Evolutionary conservation across 208 protist genomes (phyloP).

Genomic region (Wallacemonas sp.): DNA sequence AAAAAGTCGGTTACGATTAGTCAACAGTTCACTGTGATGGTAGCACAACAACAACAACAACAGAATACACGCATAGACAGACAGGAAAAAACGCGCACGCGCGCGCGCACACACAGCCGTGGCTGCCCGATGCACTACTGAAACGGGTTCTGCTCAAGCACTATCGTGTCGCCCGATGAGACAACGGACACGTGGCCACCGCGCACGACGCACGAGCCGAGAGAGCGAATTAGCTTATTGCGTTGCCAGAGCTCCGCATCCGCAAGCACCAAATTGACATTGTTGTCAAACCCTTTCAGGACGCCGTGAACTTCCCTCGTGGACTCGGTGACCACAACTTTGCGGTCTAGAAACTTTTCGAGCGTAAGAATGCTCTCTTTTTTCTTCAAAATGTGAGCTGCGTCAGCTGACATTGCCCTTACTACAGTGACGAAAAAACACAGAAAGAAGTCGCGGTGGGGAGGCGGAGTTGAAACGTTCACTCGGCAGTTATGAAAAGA

Average conservation of each 20-base stretch:
- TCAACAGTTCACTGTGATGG: no score
- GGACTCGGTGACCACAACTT: slow-evolving; percentile 52
- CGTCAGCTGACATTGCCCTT: slow-evolving; percentile 59
- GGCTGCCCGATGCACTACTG: no score
- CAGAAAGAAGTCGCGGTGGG: neutral
- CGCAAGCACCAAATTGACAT: slow-evolving; percentile 76
- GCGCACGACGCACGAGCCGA: slow-evolving; percentile 77
- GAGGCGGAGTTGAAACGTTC: no score
- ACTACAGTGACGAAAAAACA: neutral
- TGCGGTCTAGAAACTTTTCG: slow-evolving; percentile 77
- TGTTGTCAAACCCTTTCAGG: slow-evolving; percentile 89
- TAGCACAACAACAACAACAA: no score
- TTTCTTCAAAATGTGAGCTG: slow-evolving; percentile 73
- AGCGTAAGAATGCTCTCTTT: slow-evolving; percentile 75
- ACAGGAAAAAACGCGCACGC: no score
- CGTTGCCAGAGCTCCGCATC: slow-evolving; percentile 67
- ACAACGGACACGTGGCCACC: slow-evolving; percentile 58
- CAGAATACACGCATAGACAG: no score
- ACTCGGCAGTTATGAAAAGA: no score
- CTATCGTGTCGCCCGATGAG: slow-evolving; percentile 58
- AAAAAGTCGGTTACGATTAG: no score
- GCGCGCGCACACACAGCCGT: no score
- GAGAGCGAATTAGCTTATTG: slow-evolving; percentile 34
- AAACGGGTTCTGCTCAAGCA: slow-evolving; percentile 51
- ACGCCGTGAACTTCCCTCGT: slow-evolving; percentile 59